A percentile compares a stretch with the other conserved stretches of the same genome.
These are phyloP conservation scores for Henningerozyma blattae DNA, from an alignment of 805 yeast genomes.

Conservation along the genomic window DNA sequence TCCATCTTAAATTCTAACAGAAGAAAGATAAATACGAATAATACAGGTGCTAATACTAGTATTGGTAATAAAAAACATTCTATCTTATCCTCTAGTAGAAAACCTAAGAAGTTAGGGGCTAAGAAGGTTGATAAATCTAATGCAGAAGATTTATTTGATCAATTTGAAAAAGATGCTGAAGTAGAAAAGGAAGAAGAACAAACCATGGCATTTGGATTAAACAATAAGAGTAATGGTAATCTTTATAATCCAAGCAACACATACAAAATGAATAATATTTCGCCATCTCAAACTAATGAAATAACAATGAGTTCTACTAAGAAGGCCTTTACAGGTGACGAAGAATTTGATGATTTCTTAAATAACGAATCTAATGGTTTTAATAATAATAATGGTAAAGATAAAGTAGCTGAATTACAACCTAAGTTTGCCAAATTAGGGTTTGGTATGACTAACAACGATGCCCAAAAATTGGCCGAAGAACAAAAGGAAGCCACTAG, in stretches of 20 bases:
- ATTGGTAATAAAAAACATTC: conserved; percentile 27
- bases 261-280: conserved; percentile 3
- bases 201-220: conserved; percentile 5
- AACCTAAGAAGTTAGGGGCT: conserved; percentile 41
- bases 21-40: conserved; percentile 12
- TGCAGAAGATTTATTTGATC: conserved; percentile 41
- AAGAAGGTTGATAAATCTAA: conserved; percentile 45
- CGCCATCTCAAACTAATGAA: background rate
- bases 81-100: conserved; percentile 44
- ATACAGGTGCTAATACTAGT: conserved; percentile 4
- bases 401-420: conserved; percentile 27
- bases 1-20: conserved; percentile 17
- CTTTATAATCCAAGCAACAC: conserved; percentile 6
- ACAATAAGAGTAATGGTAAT: conserved; percentile 26
- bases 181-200: conserved; percentile 58
- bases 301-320: conserved; percentile 1
- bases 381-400: conserved; percentile 5
- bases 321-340: conserved; percentile 3
- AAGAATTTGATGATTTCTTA: conserved; percentile 11
- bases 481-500: conserved; percentile 26
- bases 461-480: conserved; percentile 36
- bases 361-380: conserved; percentile 4
- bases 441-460: conserved; percentile 74
- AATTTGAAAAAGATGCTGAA: conserved; percentile 67
- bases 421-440: conserved; percentile 75